A percentile compares a stretch with the other conserved stretches of the same genome.
Evolutionary conservation across 139 green algal species (phyloP).

Genomic region (Auxenochlorella pyrenoidosa): DNA sequence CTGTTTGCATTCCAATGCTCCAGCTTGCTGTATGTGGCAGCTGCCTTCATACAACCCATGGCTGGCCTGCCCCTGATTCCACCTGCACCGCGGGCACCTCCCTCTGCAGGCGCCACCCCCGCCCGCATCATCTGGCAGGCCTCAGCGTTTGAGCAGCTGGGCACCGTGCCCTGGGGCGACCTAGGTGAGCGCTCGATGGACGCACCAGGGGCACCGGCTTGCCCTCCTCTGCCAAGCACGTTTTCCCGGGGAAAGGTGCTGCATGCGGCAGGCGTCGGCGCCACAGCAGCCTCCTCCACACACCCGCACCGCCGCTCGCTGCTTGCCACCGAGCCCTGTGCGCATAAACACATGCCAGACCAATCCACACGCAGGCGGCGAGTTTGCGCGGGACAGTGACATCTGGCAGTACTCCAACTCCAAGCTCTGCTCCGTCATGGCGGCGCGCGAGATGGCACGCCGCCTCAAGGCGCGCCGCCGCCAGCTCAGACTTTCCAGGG

Average conservation of each 20-base stretch:
- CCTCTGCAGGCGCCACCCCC: slow-evolving; percentile 19
- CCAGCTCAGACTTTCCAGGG: too few relatives aligned
- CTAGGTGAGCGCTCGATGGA: slow-evolving; percentile 8
- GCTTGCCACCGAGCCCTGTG: too few relatives aligned
- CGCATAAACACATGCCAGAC: too few relatives aligned
- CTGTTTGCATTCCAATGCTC: too few relatives aligned
- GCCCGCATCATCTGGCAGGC: slow-evolving; percentile 40
- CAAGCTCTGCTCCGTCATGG: slow-evolving; percentile 51
- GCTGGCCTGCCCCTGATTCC: not conserved
- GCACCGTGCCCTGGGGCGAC: slow-evolving; percentile 43
- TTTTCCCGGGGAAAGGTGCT: not conserved
- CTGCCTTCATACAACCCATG: too few relatives aligned
- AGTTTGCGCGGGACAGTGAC: slow-evolving; percentile 36
- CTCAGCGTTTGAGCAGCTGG: slow-evolving; percentile 52
- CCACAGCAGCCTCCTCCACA: too few relatives aligned
- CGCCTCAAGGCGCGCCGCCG: slow-evolving; percentile 47
- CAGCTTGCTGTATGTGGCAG: too few relatives aligned
- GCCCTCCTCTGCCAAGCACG: not conserved
- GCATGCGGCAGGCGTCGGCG: too few relatives aligned
- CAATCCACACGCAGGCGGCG: slow-evolving; percentile 40
- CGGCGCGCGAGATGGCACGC: slow-evolving; percentile 41
- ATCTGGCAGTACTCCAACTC: slow-evolving; percentile 42
- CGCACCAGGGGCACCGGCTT: not conserved
- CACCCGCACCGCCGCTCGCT: too few relatives aligned
- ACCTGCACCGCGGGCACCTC: not conserved